phyloP scores from a whole-genome alignment of 495 filamentous ascomycete genomes.

The Penicillium coffeae region DNA sequence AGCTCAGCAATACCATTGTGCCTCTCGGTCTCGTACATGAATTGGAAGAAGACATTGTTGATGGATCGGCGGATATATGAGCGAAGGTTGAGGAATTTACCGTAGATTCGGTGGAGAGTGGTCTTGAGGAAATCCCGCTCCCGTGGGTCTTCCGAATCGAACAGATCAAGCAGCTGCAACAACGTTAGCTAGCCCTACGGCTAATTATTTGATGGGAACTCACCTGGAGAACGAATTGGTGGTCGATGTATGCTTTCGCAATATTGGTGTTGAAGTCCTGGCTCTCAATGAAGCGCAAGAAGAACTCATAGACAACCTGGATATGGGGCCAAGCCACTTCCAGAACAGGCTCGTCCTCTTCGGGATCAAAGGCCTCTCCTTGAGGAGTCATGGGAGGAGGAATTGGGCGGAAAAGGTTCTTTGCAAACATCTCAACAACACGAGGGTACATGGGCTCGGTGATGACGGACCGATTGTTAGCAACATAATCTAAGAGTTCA shows the following conservation, averaged over 20 bases:
- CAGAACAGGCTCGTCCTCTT: slow-evolving; percentile 96
- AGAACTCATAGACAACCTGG: slow-evolving; percentile 99
- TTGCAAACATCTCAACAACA: slow-evolving; percentile 98
- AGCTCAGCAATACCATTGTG: slow-evolving; percentile 98
- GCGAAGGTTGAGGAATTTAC: slow-evolving; percentile 96
- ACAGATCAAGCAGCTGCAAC: slow-evolving; percentile 80
- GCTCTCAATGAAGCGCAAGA: slow-evolving; percentile 97
- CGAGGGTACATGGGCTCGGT: slow-evolving; percentile 98
- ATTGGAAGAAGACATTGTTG: slow-evolving; percentile 99
- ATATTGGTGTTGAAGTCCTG: slow-evolving; percentile 99
- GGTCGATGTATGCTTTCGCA: slow-evolving; percentile 98
- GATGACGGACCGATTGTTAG: slow-evolving; percentile 97
- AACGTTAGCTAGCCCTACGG: neutral
- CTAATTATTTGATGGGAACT: slow-evolving; percentile 1
- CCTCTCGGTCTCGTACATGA: slow-evolving; percentile 96
- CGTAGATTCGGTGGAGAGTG: slow-evolving; percentile 95
- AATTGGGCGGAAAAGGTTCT: slow-evolving; percentile 96
- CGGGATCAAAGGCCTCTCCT: slow-evolving; percentile 96
- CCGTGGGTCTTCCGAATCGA: slow-evolving; percentile 96
- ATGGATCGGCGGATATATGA: slow-evolving; percentile 98
- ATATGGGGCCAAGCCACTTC: slow-evolving; percentile 99
- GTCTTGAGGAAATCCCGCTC: slow-evolving; percentile 99
- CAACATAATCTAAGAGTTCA: slow-evolving; percentile 95
- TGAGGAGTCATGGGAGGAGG: slow-evolving; percentile 96
- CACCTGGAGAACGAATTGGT: slow-evolving; percentile 92